Evolutionary conservation across 495 filamentous ascomycete species (phyloP).

Genomic region (Lepraria neglecta): DNA sequence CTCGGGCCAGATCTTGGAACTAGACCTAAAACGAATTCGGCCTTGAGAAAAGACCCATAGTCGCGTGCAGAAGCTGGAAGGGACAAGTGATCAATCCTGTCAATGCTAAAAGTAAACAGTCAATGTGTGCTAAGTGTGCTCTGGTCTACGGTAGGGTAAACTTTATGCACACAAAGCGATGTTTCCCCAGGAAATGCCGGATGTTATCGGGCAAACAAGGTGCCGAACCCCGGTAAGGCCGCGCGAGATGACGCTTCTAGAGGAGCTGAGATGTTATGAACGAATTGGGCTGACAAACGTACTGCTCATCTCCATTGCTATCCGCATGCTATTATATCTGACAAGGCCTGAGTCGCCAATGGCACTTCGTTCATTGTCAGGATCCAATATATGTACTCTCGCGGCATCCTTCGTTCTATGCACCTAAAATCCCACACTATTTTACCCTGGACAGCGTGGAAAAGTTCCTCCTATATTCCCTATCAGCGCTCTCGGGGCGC

Average conservation of each 20-base stretch:
- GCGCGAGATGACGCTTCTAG: conserved; percentile 9
- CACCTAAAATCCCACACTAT: neutral
- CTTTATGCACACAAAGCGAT: neutral
- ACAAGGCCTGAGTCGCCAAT: conserved; percentile 7
- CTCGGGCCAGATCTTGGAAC: too few relatives aligned
- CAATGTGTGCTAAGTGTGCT: neutral
- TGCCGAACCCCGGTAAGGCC: conserved; percentile 8
- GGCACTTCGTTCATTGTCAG: neutral
- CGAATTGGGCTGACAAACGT: neutral
- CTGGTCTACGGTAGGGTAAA: neutral
- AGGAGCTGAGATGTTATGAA: neutral
- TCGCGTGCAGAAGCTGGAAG: neutral
- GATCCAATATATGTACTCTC: conserved; percentile 14
- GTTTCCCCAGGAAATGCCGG: neutral
- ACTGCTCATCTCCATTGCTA: neutral
- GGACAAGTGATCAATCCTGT: too few relatives aligned
- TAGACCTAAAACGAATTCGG: too few relatives aligned
- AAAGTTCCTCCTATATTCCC: neutral
- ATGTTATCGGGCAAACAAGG: neutral
- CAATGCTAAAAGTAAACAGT: neutral
- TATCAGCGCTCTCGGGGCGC: neutral
- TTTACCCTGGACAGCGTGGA: neutral
- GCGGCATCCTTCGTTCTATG: conserved; percentile 5
- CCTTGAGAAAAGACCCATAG: neutral
- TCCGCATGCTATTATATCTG: neutral